These are phyloP conservation scores for Oleoguttula mirabilis DNA, from an alignment of 495 filamentous ascomycete species.

Conservation along the genomic window DNA sequence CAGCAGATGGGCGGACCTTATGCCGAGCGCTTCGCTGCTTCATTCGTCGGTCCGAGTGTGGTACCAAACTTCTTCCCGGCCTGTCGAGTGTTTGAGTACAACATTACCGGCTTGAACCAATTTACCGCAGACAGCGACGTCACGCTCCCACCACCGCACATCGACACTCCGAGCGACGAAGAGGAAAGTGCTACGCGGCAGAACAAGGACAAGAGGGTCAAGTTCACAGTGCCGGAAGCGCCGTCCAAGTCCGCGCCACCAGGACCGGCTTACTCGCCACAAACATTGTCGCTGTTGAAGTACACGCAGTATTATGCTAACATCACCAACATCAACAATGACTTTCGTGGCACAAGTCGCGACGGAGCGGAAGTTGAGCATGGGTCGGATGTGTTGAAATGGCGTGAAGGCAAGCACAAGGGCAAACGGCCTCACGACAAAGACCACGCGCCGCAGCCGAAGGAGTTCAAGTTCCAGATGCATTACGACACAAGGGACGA, in stretches of 20 bases:
- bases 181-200: slow-evolving; percentile 23
- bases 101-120: slow-evolving; percentile 63
- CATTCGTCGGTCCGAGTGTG: slow-evolving; percentile 69
- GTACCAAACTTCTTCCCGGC: slow-evolving; percentile 91
- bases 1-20: slow-evolving; percentile 63
- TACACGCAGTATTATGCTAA: slow-evolving; percentile 93
- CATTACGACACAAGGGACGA: slow-evolving; percentile 79
- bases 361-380: not conserved
- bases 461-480: slow-evolving; percentile 60
- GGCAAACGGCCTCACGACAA: slow-evolving; percentile 25
- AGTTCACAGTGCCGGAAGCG: slow-evolving; percentile 54
- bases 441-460: slow-evolving; percentile 39
- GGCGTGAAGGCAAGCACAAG: slow-evolving; percentile 42
- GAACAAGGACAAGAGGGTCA: slow-evolving; percentile 43
- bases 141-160: not conserved
- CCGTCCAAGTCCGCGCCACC: slow-evolving; percentile 65
- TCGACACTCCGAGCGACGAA: slow-evolving; percentile 6
- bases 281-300: slow-evolving; percentile 59
- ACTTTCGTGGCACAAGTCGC: slow-evolving; percentile 32
- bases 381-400: slow-evolving; percentile 26
- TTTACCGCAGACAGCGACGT: not conserved
- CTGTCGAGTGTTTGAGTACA: slow-evolving; percentile 81
- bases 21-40: slow-evolving; percentile 73
- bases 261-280: slow-evolving; percentile 83
- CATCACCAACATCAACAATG: slow-evolving; percentile 71